Evolutionary conservation across 345 rosid genomes (phyloP).

Genomic region (Odontarrhena argentea): DNA sequence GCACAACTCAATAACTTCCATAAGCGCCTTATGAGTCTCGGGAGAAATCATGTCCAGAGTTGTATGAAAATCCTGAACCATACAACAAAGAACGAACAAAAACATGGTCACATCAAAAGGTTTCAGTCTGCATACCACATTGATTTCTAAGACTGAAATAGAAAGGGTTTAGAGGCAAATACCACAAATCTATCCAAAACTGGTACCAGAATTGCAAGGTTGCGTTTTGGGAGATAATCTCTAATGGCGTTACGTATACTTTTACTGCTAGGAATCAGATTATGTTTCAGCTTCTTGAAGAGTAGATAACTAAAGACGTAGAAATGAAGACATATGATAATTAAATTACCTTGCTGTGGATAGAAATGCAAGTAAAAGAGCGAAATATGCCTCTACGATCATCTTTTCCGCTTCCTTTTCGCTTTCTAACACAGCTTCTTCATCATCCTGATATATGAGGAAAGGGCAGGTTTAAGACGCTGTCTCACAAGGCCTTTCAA

Average conservation of each 20-base stretch:
- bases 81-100: not conserved
- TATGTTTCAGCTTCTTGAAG: not conserved
- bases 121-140: slow-evolving; percentile 2
- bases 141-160: not conserved
- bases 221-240: slow-evolving; percentile 64
- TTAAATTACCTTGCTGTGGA: slow-evolving; percentile 73
- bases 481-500: not conserved
- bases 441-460: slow-evolving; percentile 54
- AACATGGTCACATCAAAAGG: not conserved
- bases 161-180: slow-evolving; percentile 37
- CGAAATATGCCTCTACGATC: slow-evolving; percentile 93
- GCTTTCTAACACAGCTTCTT: slow-evolving; percentile 69
- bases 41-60: slow-evolving; percentile 80
- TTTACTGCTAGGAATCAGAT: slow-evolving; percentile 51
- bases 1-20: slow-evolving; percentile 83
- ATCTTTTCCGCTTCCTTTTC: slow-evolving; percentile 96
- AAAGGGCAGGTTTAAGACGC: not conserved
- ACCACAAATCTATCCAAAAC: slow-evolving; percentile 97
- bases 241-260: slow-evolving; percentile 68
- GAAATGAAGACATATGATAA: not conserved
- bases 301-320: not conserved
- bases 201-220: slow-evolving; percentile 68
- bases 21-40: slow-evolving; percentile 83
- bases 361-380: slow-evolving; percentile 85
- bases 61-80: slow-evolving; percentile 72